Conservation (phyloP, 108 stramenopile genomes). For the Fistulifera pelliculosa region DNA sequence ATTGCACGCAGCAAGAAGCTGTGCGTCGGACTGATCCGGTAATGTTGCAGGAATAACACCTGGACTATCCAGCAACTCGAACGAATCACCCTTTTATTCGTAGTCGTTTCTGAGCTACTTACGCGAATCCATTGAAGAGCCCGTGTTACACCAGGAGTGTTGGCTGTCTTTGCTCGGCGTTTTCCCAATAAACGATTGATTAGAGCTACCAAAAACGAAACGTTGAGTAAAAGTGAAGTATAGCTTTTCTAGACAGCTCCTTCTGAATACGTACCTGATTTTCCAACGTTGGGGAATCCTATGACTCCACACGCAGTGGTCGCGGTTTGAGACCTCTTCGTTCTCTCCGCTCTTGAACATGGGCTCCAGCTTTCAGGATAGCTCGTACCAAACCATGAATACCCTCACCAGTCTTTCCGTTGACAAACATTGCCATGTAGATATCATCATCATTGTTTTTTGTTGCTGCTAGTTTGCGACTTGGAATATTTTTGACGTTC, state of each 20-base stretch:
- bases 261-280: conserved; percentile 25
- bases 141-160: conserved; percentile 91
- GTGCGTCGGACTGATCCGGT: conserved; percentile 81
- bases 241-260: too few species aligned
- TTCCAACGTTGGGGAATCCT: conserved; percentile 96
- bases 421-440: conserved; percentile 84
- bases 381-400: conserved; percentile 70
- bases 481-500: conserved; percentile 50
- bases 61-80: conserved; percentile 92
- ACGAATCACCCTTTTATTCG: conserved; percentile 17
- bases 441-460: conserved; percentile 2
- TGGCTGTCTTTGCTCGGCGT: conserved; percentile 75
- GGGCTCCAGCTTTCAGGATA: conserved; percentile 77
- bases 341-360: conserved; percentile 84
- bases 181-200: conserved; percentile 88
- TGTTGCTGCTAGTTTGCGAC: conserved; percentile 10
- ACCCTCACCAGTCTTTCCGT: conserved; percentile 84
- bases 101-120: conserved; percentile 29
- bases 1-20: conserved; percentile 89
- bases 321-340: conserved; percentile 80
- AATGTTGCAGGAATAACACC: conserved; percentile 96
- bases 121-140: conserved; percentile 92
- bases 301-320: conserved; percentile 89
- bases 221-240: too few species aligned
- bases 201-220: conserved; percentile 39